Percentiles rank a stretch among this genome's conserved stretches.
phyloP scores from a whole-genome alignment of 1,139 yeast species.

The Pichia sp. region DNA sequence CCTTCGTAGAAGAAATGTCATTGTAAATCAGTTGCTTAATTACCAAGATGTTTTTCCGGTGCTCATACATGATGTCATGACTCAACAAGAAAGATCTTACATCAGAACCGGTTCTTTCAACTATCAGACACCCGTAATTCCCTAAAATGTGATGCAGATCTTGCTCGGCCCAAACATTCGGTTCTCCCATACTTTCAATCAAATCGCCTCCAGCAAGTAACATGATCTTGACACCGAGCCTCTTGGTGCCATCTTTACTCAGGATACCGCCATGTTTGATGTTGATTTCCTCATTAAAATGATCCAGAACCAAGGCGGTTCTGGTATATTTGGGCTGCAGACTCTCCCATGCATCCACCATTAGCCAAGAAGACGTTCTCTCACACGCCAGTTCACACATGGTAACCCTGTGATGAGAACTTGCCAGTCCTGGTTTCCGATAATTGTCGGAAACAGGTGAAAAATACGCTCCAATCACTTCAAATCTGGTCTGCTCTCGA shows the following conservation, averaged over 20 bases:
- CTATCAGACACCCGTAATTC: conserved; percentile 90
- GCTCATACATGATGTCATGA: conserved; percentile 97
- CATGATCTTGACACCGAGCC: conserved; percentile 82
- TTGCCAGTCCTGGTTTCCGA: conserved; percentile 87
- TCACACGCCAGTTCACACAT: conserved; percentile 99
- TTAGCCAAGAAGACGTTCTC: conserved; percentile 91
- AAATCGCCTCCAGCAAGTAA: conserved; percentile 95
- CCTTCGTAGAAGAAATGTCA: conserved; percentile 93
- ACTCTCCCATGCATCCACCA: conserved; percentile 99
- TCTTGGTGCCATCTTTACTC: conserved; percentile 53
- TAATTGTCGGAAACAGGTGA: conserved; percentile 97
- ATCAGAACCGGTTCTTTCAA: conserved; percentile 94
- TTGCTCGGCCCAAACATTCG: conserved; percentile 96
- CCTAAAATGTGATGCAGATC: conserved; percentile 95
- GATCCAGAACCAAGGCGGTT: conserved; percentile 93
- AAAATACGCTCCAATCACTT: conserved; percentile 93
- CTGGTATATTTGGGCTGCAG: conserved; percentile 86
- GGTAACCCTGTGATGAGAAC: conserved; percentile 81
- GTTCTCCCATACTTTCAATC: conserved; percentile 99
- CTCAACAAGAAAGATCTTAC: conserved; percentile 84
- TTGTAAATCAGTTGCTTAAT: conserved; percentile 94
- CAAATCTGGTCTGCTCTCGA: conserved; percentile 84
- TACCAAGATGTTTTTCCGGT: conserved; percentile 84
- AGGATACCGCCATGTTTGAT: conserved; percentile 79
- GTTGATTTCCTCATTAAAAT: conserved; percentile 91